Conservation (phyloP, 2,329 filamentous ascomycete species). For the Nothomitra cinnamomea region DNA sequence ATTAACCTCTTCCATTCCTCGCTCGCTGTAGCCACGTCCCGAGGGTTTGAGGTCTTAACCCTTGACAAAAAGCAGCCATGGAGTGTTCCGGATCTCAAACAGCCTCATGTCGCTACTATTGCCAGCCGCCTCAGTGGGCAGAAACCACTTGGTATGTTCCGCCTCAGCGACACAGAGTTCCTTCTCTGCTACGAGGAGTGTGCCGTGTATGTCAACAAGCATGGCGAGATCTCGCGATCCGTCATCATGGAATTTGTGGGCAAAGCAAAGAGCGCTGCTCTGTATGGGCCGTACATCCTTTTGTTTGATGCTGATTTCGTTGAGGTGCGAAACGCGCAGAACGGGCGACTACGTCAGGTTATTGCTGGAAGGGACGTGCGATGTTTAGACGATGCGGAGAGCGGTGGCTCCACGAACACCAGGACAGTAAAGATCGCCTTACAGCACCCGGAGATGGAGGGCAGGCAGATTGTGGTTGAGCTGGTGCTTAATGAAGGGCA, state of each 20-base stretch:
- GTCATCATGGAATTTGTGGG: conserved; percentile 99
- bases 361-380: conserved; percentile 82
- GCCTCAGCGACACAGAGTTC: conserved; percentile 82
- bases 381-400: conserved; percentile 59
- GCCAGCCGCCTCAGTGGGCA: conserved; percentile 68
- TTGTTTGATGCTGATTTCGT: conserved; percentile 95
- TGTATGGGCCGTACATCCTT: conserved; percentile 81
- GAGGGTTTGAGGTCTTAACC: conserved; percentile 89
- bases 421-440: conserved; percentile 87
- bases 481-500: conserved; percentile 84
- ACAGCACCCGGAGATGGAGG: conserved; percentile 77
- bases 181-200: conserved; percentile 89
- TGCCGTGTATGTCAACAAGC: conserved; percentile 94
- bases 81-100: conserved; percentile 76
- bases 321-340: conserved; percentile 91
- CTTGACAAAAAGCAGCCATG: conserved; percentile 94
- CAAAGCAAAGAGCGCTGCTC: conserved; percentile 68
- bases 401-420: conserved; percentile 39
- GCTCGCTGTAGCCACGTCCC: conserved; percentile 76
- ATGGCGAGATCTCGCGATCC: conserved; percentile 82
- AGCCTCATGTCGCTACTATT: conserved; percentile 67
- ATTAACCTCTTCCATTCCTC: conserved; percentile 94
- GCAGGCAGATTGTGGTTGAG: conserved; percentile 79
- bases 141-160: conserved; percentile 87
- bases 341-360: conserved; percentile 82